Percentiles rank a stretch among this genome's conserved stretches.
phyloP scores from a whole-genome alignment of 1,284 basidiomycete species.

The Farysia itapuensis region DNA sequence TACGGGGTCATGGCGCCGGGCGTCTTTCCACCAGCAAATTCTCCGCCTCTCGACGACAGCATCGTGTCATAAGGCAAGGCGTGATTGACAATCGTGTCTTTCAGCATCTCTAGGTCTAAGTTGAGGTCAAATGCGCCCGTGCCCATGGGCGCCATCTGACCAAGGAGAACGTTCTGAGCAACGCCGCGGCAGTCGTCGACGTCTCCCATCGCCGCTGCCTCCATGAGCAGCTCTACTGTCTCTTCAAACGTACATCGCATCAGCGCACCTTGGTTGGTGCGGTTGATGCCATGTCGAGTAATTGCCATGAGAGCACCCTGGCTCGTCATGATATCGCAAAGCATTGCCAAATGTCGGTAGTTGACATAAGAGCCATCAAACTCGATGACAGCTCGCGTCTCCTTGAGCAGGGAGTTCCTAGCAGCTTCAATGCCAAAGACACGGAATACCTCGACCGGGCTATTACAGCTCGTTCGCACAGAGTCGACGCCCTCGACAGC shows the following conservation, averaged over 20 bases:
- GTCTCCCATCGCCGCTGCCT: conserved; percentile 95
- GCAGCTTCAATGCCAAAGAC: conserved; percentile 99
- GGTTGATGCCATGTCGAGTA: conserved; percentile 98
- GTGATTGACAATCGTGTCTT: conserved; percentile 97
- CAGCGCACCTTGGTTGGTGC: conserved; percentile 73
- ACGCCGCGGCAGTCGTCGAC: conserved; percentile 97
- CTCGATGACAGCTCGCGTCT: conserved; percentile 82
- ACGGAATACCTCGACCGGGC: conserved; percentile 90
- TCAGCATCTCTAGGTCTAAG: conserved; percentile 95
- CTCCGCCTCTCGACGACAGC: conserved; percentile 61
- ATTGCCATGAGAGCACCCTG: conserved; percentile 96
- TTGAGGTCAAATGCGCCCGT: conserved; percentile 83
- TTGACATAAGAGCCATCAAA: conserved; percentile 99
- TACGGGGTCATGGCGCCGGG: conserved; percentile 58
- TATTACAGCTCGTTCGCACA: conserved; percentile 90
- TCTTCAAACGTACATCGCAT: conserved; percentile 99
- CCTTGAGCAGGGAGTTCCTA: conserved; percentile 86
- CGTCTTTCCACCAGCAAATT: conserved; percentile 50
- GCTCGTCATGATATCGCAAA: conserved; percentile 98
- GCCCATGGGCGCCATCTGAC: conserved; percentile 86
- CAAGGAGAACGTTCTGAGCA: conserved; percentile 97
- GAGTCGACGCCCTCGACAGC: conserved; percentile 93
- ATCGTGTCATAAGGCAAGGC: conserved; percentile 70
- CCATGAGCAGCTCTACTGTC: conserved; percentile 98
- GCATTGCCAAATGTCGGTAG: conserved; percentile 90